Base-by-base conservation (phyloP, 495 filamentous ascomycete genomes). In the Pseudoneurospora amorphoporcata region DNA sequence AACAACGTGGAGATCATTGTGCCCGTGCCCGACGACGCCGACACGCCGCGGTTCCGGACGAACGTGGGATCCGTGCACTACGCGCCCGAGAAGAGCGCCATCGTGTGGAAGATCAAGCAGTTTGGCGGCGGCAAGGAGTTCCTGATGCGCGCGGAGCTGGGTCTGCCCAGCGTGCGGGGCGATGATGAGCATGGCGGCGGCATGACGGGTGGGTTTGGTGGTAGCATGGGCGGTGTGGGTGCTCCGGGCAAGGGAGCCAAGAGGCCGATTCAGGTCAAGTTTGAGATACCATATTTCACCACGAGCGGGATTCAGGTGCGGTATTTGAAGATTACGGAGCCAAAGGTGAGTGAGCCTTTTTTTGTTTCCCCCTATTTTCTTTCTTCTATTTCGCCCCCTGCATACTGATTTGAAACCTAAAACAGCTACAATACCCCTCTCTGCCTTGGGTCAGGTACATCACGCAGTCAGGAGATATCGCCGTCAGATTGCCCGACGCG, bases 81-180 rank as follows among this genome's bases (percentile, higher is more conserved):
- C 80, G 95, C 95, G 12, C 96, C 96, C 8, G 96, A 99, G 81
- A 93, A 97, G 78, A 95, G 93, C 53, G 94, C 96, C 40, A 99
- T 99, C 73, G 90, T 99, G 74, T 99, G 96, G 96, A 98, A 98
- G 86, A 99, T 99, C 84, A 99, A 99, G 87, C 96, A 99, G 77
- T 99, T 99, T 79, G 96, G 95, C 8, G 96, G 96, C 69, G 90
- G 91, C 74, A 99, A 99, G 83, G 96, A 99, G 78, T 99, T 99
- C 81, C 88, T 99, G 75, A 99, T 99, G 96, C 91, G 95, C 65
- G 96, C 96, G n/a, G 96, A 99, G 82, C 87, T 99, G 17, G 94
- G 94, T 14, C 84, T 98, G 17, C 95, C 96, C 0, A 95, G 92
- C 45, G 96, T 99, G 41, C 92, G 95, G 75, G 96, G 97, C 69